Conservation (phyloP, 75 land plant genomes). For the Picea sitchensis region DNA sequence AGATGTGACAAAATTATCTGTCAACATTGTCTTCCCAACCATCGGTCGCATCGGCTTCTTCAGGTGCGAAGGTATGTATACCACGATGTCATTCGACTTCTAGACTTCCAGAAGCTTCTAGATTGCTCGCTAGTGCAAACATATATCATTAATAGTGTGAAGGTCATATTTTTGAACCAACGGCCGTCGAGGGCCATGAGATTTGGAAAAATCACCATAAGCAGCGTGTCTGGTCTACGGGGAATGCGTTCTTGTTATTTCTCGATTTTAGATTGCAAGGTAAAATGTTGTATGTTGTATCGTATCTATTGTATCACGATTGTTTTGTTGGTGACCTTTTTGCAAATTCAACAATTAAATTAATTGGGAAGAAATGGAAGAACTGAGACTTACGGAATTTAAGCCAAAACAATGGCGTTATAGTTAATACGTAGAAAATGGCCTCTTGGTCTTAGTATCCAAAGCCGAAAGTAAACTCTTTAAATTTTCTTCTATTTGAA, state of each 20-base stretch:
- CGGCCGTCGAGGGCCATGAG: constrained; percentile 18
- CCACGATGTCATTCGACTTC: constrained; percentile 25
- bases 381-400: no score
- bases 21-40: constrained; percentile 23
- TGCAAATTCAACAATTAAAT: no score
- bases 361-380: no score
- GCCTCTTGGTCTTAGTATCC: no score
- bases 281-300: background rate
- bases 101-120: constrained; percentile 18
- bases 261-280: constrained; percentile 26
- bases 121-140: constrained; percentile 25
- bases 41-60: constrained; percentile 17
- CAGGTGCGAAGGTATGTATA: constrained; percentile 31
- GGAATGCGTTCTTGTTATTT: constrained; percentile 22
- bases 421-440: no score
- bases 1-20: constrained; percentile 18
- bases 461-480: no score
- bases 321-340: no score
- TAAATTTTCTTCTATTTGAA: no score
- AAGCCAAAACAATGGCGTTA: no score
- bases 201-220: no score
- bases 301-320: no score
- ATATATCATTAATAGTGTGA: constrained; percentile 12
- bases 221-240: constrained; percentile 16
- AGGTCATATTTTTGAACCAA: constrained; percentile 14